Evolutionary conservation across 805 yeast genomes (phyloP), one percentile per base, ranked within the genome.

Genomic region (Metschnikowia cerradonensis): DNA sequence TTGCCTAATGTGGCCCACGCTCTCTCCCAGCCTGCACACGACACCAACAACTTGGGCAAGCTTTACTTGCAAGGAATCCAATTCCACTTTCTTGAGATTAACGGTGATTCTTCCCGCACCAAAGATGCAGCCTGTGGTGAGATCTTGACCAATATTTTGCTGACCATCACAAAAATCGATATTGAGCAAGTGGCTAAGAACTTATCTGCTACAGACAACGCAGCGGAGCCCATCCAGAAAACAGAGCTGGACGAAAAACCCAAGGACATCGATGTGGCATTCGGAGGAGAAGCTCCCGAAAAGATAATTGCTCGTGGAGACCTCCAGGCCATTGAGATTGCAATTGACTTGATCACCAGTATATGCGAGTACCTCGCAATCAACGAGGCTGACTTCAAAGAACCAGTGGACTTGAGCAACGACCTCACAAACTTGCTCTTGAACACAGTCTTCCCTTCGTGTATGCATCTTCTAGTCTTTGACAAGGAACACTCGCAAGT

Each of bases 261-360:
- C 0, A 50, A 55, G 52, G 66, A 62, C 45, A 60, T 67, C 8
- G 62, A 65, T 41, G 66, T 58, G 17, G 55, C 59, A 11, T 53
- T 58, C 32, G 61, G 61, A 13, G 58, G 58, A 23, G 56, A 53
- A 39, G 65, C 76, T 3, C 72, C 71, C 26, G 72, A 69, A 41
- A 74, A 78, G 49, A 61, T 67, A 6, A 62, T 61, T 13, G 81
- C 87, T 2, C 77, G 78, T 55, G 67, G 76, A 41, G 76, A 79
- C 45, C 67, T 86, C 45, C 84, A 84, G 55, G 76, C 87, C 3
- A 70, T 87, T 20, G 96, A 89, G 58, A 75, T 85, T 0, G 74
- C 86, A 0, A 67, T 91, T 20, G 98, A 92, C 64, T 65, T 92
- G 32, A 72, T 89, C 22, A 82, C 97, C 1, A 86, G 91, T 1